Percentiles rank a stretch among this genome's conserved stretches.
Conservation (phyloP, 257 asterid species). For the Salvia splendens region DNA sequence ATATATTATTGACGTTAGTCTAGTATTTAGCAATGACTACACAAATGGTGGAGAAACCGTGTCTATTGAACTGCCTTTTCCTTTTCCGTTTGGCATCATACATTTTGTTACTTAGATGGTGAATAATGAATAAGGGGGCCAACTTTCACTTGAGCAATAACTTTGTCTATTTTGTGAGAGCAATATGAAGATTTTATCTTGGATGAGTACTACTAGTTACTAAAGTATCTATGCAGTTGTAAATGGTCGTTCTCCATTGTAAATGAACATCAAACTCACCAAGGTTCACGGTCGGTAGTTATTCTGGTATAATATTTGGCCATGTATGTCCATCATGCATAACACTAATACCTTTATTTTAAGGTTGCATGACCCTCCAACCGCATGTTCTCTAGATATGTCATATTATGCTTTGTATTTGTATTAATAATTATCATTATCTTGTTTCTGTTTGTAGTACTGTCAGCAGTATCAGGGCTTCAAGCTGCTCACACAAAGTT, state of each 20-base stretch:
- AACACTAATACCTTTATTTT: not conserved
- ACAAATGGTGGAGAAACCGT: not conserved
- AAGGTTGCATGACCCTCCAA: not conserved
- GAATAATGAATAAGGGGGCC: not conserved
- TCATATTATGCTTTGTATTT: constrained; percentile 18
- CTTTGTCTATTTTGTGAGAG: not conserved
- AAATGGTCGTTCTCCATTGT: not conserved
- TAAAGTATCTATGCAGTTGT: not conserved
- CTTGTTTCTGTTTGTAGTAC: constrained; percentile 42
- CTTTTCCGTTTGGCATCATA: constrained; percentile 1
- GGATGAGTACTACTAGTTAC: not conserved
- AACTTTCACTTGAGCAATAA: not conserved
- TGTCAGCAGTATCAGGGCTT: constrained; percentile 62
- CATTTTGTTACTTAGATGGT: not conserved
- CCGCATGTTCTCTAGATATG: not conserved
- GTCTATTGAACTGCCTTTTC: not conserved
- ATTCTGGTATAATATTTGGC: constrained; percentile 16
- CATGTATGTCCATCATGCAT: constrained; percentile 5
- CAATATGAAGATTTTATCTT: constrained; percentile 13
- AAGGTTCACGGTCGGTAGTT: constrained; percentile 3
- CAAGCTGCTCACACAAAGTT: constrained; percentile 41
- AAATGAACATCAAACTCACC: constrained; percentile 11
- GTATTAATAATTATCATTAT: not conserved
- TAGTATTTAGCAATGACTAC: constrained; percentile 8
- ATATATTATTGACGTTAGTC: constrained; percentile 22